Base-by-base conservation (phyloP, 208 protist species). In the Wallacemonas collosoma region DNA sequence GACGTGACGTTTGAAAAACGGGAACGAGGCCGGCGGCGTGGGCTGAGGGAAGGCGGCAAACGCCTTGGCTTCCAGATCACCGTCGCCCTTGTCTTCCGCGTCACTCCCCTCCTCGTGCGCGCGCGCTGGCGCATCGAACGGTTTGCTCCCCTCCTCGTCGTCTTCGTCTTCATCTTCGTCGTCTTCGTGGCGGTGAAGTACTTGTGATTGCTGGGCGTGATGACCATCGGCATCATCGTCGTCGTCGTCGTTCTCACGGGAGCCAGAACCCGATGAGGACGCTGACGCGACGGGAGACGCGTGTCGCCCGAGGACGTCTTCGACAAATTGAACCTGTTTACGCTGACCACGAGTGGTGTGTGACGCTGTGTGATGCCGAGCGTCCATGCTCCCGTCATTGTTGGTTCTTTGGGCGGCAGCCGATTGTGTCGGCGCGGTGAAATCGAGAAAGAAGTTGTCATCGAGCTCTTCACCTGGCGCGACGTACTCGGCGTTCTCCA, bases 171-270 rank as follows among this genome's bases (percentile, higher is more conserved):
- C 35, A 54, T 57, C 64, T 7, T 69, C 64, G 4, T 55, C 64
- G 50, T 69, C 64, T 4, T 69, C 43, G 64, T 58, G 64, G 8
- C n/a, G 64, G 12, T 58, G 64, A 9, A 55, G 51, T 50, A 78
- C 74, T 50, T 80, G 72, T 36, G 73, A 82, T 66, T 80, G 81
- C 74, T 77, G 77, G 8, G 72, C 76, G 65, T 86, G 77, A 44
- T 77, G 73, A 26, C 43, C 70, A 7, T 71, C 76, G 11, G 64
- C 63, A 12, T 58, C 68, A 40, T 43, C 55, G 1, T 58, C 48
- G 2, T 62, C 48, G 26, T 65, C 71, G 40, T 76, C 66, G 6
- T 68, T 50, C 26, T 17, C 17, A 26, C 61, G 57, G 36, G 41
- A 17, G 58, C 15, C 57, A 9, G 57, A 63, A 0, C 40, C 60